These are phyloP conservation scores for slime mould (Dictyostelium discoideum) DNA, from an alignment of 78 protist genomes.

Conservation along the genomic window DNA sequence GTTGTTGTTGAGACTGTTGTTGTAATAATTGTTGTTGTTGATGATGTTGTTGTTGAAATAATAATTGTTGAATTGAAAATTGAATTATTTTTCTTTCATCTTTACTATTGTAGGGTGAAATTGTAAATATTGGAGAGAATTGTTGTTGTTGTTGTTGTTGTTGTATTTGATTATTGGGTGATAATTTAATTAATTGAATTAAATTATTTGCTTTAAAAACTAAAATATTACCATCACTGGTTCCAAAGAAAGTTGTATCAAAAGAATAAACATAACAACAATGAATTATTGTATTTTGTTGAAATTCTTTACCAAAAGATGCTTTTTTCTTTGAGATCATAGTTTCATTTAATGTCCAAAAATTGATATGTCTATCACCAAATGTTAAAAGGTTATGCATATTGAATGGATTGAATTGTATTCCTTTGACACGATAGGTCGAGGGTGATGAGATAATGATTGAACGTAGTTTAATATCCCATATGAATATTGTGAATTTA, in stretches of 20 bases:
- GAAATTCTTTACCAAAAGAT: background rate
- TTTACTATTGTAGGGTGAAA: background rate
- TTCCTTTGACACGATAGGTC: background rate
- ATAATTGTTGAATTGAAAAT: background rate
- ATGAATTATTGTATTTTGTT: background rate
- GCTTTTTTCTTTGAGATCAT: constrained; percentile 1
- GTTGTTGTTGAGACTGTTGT: background rate
- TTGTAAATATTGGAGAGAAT: background rate
- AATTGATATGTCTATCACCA: constrained; percentile 13
- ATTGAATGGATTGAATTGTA: background rate
- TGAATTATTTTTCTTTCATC: constrained; percentile 4
- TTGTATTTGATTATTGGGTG: background rate
- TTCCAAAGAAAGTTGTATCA: constrained; percentile 10
- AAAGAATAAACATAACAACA: background rate
- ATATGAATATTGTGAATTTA: constrained; percentile 1
- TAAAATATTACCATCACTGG: constrained; percentile 2
- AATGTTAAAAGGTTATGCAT: background rate
- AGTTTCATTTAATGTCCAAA: constrained; percentile 29
- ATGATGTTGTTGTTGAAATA: background rate
- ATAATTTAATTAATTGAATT: constrained; percentile 1
- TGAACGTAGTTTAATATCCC: background rate
- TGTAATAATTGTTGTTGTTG: background rate
- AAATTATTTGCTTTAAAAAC: constrained; percentile 3
- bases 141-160: background rate
- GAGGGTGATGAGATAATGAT: background rate